A percentile compares a stretch with the other conserved stretches of the same genome.
Conservation (phyloP, 2,329 filamentous ascomycete genomes). For the Huntiella bhutanensis region DNA sequence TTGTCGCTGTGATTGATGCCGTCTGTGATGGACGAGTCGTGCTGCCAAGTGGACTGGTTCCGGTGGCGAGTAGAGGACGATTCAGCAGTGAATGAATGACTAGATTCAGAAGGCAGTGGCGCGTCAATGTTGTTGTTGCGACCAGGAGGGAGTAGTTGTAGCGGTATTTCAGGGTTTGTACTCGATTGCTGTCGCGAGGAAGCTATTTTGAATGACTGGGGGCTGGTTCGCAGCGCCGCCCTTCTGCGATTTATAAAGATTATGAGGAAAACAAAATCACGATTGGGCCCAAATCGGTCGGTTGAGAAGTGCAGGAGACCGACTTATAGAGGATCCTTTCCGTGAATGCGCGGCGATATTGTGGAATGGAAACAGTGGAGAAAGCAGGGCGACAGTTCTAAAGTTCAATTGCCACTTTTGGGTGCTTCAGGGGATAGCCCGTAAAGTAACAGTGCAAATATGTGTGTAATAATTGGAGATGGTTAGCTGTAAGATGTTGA, state of each 20-base stretch:
- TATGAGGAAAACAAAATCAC: constrained; percentile 13
- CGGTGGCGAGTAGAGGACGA: constrained; percentile 1
- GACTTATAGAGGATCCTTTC: constrained; percentile 10
- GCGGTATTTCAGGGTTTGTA: constrained; percentile 69
- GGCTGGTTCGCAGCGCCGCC: constrained; percentile 65
- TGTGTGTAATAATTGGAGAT: background rate
- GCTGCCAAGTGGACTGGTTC: constrained; percentile 5
- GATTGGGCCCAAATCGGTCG: background rate
- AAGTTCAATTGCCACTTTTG: constrained; percentile 14
- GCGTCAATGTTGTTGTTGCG: background rate
- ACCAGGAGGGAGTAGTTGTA: constrained; percentile 45
- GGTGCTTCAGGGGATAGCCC: background rate
- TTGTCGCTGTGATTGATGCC: constrained; percentile 19
- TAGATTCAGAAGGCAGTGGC: constrained; percentile 22
- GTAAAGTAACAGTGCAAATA: background rate
- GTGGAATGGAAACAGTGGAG: background rate
- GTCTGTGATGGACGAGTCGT: background rate
- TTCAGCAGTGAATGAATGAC: constrained; percentile 18
- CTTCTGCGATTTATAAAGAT: constrained; percentile 27
- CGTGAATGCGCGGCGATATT: background rate
- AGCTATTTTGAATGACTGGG: constrained; percentile 70
- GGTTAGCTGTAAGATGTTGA: background rate
- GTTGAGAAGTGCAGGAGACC: constrained; percentile 16
- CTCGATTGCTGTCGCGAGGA: constrained; percentile 40
- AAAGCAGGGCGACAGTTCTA: constrained; percentile 13